Percentiles rank a stretch among this genome's conserved stretches.
Conservation (phyloP, 257 asterid genomes). For the Eucommia ulmoides region DNA sequence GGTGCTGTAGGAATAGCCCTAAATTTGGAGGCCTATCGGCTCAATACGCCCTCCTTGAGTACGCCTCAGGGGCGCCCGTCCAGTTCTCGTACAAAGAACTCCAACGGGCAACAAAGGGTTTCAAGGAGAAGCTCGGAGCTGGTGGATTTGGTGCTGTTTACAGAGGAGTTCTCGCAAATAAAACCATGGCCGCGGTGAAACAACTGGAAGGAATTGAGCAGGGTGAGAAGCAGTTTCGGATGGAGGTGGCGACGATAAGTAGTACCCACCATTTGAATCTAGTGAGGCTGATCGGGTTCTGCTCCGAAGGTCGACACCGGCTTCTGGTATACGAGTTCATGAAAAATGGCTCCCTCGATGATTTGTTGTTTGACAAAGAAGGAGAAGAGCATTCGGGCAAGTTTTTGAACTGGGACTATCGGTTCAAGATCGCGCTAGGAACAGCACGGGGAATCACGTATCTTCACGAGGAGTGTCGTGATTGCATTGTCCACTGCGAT, state of each 20-base stretch:
- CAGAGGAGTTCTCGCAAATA: neutral
- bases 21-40: neutral
- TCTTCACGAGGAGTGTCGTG: conserved; percentile 89
- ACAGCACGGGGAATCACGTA: conserved; percentile 75
- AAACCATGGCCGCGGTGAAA: neutral
- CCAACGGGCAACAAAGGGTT: neutral
- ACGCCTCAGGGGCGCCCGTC: neutral
- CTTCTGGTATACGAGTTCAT: too few species aligned
- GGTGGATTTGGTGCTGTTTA: neutral
- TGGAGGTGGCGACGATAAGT: neutral
- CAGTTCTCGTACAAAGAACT: neutral
- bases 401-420: too few species aligned
- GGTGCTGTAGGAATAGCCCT: neutral
- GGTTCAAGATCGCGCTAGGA: conserved; percentile 63
- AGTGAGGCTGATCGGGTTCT: too few species aligned
- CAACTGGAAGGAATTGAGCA: neutral
- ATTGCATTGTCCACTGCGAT: too few species aligned
- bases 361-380: too few species aligned
- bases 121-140: neutral
- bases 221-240: neutral
- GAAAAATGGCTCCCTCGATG: too few species aligned
- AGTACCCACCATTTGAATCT: too few species aligned
- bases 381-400: too few species aligned
- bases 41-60: neutral
- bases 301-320: too few species aligned